Base-by-base conservation (phyloP, 192 early-diverging fungal species). In the Thoreauomyces humboldtii region DNA sequence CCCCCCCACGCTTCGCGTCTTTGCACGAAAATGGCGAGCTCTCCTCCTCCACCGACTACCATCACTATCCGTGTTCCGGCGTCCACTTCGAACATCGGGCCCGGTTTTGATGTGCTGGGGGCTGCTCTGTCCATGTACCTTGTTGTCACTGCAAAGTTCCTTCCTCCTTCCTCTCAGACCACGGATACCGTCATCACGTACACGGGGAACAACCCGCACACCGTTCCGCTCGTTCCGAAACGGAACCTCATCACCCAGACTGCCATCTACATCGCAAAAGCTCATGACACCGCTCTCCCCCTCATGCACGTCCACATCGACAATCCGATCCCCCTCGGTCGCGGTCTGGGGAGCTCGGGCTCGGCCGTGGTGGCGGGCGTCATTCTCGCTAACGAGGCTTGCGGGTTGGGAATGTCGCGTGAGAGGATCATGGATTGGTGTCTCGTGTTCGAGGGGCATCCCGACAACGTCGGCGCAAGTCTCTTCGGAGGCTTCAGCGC, bases 31-130 rank as follows among this genome's bases (percentile, higher is more conserved):
- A n/a, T n/a, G n/a, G n/a, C n/a, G n/a, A n/a, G n/a, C n/a, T n/a
- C n/a, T n/a, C n/a, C n/a, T n/a, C n/a, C 50, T 28, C 27, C 50
- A 15, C 21, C 21, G 3, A 52, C 50, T 17, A 2, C n/a, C 44
- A 61, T 77, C 57, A 63, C 41, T n/a, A 92, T 99, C 73, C 77
- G 71, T 22, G 92, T 95, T n/a, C 95, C 97, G 6, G 89, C 89
- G 27, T 95, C 96, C 9, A 90, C 97, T n/a, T 89, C 97, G 55
- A 99, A 99, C 74, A 88, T 99, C 47, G 97, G 97, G 15, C 94
- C 95, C 17, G 97, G 97, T 35, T 99, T 95, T 71, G 97, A 99
- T 72, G 88, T 91, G 22, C 83, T 99, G 36, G 97, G 97, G 24
- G 82, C 92, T 3, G 88, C 92, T 28, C 87, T 96, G 19, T 91